These are phyloP conservation scores for Ascoidea rubescens DNA, from an alignment of 805 yeast species.

Conservation along the genomic window DNA sequence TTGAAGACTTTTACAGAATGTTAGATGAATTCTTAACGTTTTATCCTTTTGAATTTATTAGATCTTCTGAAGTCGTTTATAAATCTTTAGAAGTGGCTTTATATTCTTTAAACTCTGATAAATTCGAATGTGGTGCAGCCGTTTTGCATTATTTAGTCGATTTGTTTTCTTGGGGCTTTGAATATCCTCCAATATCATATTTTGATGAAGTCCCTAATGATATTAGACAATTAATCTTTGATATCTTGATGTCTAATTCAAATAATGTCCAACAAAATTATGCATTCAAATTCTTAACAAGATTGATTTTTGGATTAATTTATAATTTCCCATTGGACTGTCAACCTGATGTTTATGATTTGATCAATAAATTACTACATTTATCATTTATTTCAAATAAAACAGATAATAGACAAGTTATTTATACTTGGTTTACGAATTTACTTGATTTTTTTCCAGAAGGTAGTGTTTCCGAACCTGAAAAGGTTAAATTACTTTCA, in stretches of 20 bases:
- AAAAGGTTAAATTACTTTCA: constrained; percentile 46
- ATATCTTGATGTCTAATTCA: constrained; percentile 27
- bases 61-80: constrained; percentile 27
- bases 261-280: not conserved
- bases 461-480: constrained; percentile 50
- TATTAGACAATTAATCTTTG: constrained; percentile 34
- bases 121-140: constrained; percentile 56
- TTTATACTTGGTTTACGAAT: constrained; percentile 43
- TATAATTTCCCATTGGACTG: constrained; percentile 59
- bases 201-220: constrained; percentile 38
- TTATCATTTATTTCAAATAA: constrained; percentile 33
- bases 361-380: constrained; percentile 48
- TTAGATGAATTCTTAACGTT: constrained; percentile 65
- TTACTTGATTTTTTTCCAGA: constrained; percentile 46
- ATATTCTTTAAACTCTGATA: constrained; percentile 40
- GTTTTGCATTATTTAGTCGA: constrained; percentile 72
- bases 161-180: constrained; percentile 72
- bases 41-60: constrained; percentile 27
- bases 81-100: constrained; percentile 47
- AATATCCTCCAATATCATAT: constrained; percentile 65
- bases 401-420: constrained; percentile 21
- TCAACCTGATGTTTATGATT: constrained; percentile 61
- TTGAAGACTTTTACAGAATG: constrained; percentile 82
- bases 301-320: constrained; percentile 35
- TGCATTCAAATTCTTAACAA: not conserved